Evolutionary conservation across 495 filamentous ascomycete genomes (phyloP), one percentile per base, ranked within the genome.

Genomic region (Xylaria telfairii): DNA sequence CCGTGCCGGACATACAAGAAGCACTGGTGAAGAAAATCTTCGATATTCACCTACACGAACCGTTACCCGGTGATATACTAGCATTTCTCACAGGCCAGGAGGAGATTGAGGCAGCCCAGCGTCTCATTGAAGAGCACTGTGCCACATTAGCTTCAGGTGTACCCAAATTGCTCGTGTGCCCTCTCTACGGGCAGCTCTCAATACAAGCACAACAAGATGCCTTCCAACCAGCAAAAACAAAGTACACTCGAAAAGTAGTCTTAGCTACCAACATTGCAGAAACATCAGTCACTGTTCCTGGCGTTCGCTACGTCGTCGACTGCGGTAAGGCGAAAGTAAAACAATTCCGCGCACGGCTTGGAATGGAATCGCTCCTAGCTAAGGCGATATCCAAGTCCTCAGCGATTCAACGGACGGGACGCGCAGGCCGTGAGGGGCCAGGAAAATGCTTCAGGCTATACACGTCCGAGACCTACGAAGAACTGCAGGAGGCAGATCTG

Each of bases 191-290:
- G n/a, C 84, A 87, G 21, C 75, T 88, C 3, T 83, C 82, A 19
- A 87, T 94, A 68, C 84, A 86, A 70, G 90, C 91, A 0, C 96
- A 99, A 74, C 92, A 97, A 73, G 85, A 89, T 24, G 92, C 95
- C 30, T 99, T 99, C 76, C 84, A 89, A 30, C 92, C 91, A 7
- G 85, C 93, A 34, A 91, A 92, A 1, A 87, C 88, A 12, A 84
- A 85, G 24, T 85, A 83, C 56, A 97, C 92, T 0, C 87, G 96
- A 47, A 99, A 98, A 74, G 81, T 99, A 9, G 93, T 99, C 13
- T 85, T 99, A 3, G 88, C 94, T 0, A 99, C 96, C 17, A 99
- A 99, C 79, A 98, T 99, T 72, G 96, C 96, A 28, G 96, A 99
- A 76, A 98, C 96, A 0, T 99, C 96, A 1, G 91, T 99, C 65